Evolutionary conservation across 192 early-diverging fungal genomes (phyloP), one percentile per base, ranked within the genome.

Genomic region (Blastocladiella britannica): DNA sequence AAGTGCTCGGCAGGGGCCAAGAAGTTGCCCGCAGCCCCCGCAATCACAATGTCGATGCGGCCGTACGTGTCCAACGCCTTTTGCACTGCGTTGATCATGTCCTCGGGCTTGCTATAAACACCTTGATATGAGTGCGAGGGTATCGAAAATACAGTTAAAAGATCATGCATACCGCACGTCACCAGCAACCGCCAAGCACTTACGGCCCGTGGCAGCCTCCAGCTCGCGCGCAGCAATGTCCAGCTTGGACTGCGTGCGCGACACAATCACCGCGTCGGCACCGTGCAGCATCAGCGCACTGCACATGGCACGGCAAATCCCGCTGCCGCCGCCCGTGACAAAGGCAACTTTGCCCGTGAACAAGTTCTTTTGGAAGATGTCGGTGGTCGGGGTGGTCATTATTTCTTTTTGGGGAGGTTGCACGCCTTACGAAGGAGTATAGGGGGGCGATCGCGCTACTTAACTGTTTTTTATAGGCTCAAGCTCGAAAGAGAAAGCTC

Each of bases 21-120:
- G 58, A 87, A 87, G 67, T 87, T 87, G 25, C 85, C 85, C 15
- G 85, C 83, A 22, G 70, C 70, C 24, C 70, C 70, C 25, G 64
- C 65, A 54, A 73, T 55, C 9, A 82, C 62, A 37, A 80, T 79
- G 65, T 87, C 85, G 51, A 87, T 73, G 25, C 67, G 62, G 12
- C 83, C 85, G 53, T 69, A 85, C 28, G 64, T 63, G 23, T 80
- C 81, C n/a, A 73, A 62, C 23, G 79, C 68, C 53, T 66, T 68
- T 43, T 78, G 64, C 20, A 85, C 69, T 2, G 76, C 85, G 20
- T 59, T 67, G 54, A 77, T 72, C 24, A 87, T 51, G 31, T 79
- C 68, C 26, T 67, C 69, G 56, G 63, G 71, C 18, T 77, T 71
- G 9, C 37, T 47, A 53, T 83, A 71, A 25, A 85, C 83, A 62